phyloP scores from a whole-genome alignment of 2,329 filamentous ascomycete species.

The Cytospora chrysosperma region DNA sequence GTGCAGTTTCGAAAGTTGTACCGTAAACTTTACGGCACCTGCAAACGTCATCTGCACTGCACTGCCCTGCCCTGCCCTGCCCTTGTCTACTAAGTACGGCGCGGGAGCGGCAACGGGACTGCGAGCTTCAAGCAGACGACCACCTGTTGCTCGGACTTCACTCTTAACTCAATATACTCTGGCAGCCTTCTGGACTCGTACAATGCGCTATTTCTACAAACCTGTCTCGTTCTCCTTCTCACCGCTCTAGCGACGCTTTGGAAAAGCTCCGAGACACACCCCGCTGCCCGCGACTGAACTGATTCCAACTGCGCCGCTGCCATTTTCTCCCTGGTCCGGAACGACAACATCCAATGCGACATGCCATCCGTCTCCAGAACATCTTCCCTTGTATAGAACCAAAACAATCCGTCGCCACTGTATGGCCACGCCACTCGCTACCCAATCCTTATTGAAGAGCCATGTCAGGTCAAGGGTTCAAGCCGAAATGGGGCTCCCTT shows the following conservation, averaged over 20 bases:
- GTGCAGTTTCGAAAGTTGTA: background rate
- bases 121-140: background rate
- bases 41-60: background rate
- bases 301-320: conserved; percentile 11
- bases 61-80: background rate
- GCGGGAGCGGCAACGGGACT: background rate
- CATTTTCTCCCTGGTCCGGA: conserved; percentile 18
- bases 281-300: conserved; percentile 6
- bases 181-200: conserved; percentile 3
- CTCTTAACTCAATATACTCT: conserved; percentile 2
- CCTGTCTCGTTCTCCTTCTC: conserved; percentile 3
- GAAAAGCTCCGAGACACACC: conserved; percentile 16
- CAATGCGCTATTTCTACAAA: background rate
- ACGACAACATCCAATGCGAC: conserved; percentile 16
- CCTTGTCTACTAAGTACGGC: too few species aligned
- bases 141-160: background rate
- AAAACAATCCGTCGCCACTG: conserved; percentile 10
- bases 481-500: conserved; percentile 73
- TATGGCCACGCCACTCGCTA: conserved; percentile 25
- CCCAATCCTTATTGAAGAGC: conserved; percentile 23
- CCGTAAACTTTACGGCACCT: background rate
- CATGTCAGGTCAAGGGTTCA: conserved; percentile 51
- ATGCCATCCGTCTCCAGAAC: conserved; percentile 17
- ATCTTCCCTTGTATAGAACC: conserved; percentile 6
- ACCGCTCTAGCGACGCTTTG: conserved; percentile 6